phyloP scores from a whole-genome alignment of 108 stramenopile species.

The Cyclotella atomus region DNA sequence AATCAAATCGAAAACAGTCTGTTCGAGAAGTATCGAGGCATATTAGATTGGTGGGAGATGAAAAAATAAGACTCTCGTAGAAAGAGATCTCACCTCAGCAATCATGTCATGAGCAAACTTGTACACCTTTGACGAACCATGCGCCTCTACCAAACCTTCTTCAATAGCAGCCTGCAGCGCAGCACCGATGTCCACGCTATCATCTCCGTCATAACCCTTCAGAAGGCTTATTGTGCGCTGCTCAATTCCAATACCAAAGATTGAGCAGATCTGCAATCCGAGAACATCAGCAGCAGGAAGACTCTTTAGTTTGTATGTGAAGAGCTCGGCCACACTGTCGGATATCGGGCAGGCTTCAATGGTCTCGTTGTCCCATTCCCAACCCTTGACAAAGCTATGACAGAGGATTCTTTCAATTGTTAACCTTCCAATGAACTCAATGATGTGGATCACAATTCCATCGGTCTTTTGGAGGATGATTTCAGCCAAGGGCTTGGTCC shows the following conservation, averaged over 20 bases:
- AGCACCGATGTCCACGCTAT: slow-evolving; percentile 20
- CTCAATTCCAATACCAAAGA: slow-evolving; percentile 29
- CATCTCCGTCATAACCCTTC: slow-evolving; percentile 14
- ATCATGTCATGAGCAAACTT: slow-evolving; percentile 42
- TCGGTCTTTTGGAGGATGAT: slow-evolving; percentile 30
- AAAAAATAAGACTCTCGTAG: too few relatives aligned
- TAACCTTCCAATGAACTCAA: slow-evolving; percentile 25
- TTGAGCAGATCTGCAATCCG: slow-evolving; percentile 28
- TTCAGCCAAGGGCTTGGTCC: slow-evolving; percentile 21
- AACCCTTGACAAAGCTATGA: slow-evolving; percentile 30
- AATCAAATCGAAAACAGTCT: slow-evolving; percentile 20
- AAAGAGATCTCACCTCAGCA: background rate
- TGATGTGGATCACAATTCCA: slow-evolving; percentile 26
- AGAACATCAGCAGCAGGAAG: slow-evolving; percentile 13
- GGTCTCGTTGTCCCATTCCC: slow-evolving; percentile 29
- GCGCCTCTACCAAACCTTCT: slow-evolving; percentile 15
- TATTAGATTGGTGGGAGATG: too few relatives aligned
- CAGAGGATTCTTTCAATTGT: slow-evolving; percentile 15
- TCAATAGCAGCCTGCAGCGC: slow-evolving; percentile 1
- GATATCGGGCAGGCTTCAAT: slow-evolving; percentile 27
- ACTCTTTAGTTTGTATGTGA: slow-evolving; percentile 16
- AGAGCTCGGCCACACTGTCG: slow-evolving; percentile 37
- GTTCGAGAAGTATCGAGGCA: too few relatives aligned
- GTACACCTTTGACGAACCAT: background rate
- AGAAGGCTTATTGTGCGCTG: slow-evolving; percentile 25